A percentile compares a stretch with the other conserved stretches of the same genome.
phyloP scores from a whole-genome alignment of 495 filamentous ascomycete species.

The Podospora pseudoanserina region DNA sequence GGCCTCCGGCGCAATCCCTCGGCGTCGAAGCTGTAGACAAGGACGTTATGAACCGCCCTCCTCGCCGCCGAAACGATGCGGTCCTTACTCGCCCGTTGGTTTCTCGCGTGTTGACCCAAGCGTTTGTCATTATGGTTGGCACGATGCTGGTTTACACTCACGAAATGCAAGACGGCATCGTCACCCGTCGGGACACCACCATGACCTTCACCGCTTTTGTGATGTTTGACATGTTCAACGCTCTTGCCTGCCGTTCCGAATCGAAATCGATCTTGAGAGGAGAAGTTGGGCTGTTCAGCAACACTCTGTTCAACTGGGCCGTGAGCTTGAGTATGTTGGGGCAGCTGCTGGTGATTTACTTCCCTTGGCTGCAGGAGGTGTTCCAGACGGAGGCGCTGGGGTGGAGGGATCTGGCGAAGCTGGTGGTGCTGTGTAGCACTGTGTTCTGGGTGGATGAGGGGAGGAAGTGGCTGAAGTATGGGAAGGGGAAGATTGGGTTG shows the following conservation, averaged over 20 bases:
- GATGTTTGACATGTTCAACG: slow-evolving; percentile 98
- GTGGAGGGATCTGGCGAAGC: slow-evolving; percentile 63
- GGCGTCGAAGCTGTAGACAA: slow-evolving; percentile 96
- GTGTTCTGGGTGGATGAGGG: slow-evolving; percentile 95
- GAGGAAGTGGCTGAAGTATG: slow-evolving; percentile 67
- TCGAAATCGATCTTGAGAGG: slow-evolving; percentile 81
- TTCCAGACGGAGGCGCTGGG: slow-evolving; percentile 92
- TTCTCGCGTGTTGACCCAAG: slow-evolving; percentile 80
- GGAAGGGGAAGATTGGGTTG: slow-evolving; percentile 20
- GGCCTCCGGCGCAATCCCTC: slow-evolving; percentile 92
- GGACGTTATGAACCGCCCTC: slow-evolving; percentile 87
- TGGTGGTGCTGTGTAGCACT: slow-evolving; percentile 71
- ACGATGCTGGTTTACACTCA: slow-evolving; percentile 86
- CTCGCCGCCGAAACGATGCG: slow-evolving; percentile 75
- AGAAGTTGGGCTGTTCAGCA: slow-evolving; percentile 76
- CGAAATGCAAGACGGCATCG: slow-evolving; percentile 81
- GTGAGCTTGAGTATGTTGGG: slow-evolving; percentile 79
- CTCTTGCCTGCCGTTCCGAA: slow-evolving; percentile 87
- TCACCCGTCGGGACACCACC: slow-evolving; percentile 92
- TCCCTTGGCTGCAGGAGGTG: slow-evolving; percentile 85
- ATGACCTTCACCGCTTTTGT: slow-evolving; percentile 99
- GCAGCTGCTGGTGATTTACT: slow-evolving; percentile 86
- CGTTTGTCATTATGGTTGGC: slow-evolving; percentile 82
- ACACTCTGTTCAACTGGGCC: slow-evolving; percentile 94
- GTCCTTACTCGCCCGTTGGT: slow-evolving; percentile 82